These are phyloP conservation scores for Spathaspora passalidarum DNA, from an alignment of 805 yeast species.

Conservation along the genomic window DNA sequence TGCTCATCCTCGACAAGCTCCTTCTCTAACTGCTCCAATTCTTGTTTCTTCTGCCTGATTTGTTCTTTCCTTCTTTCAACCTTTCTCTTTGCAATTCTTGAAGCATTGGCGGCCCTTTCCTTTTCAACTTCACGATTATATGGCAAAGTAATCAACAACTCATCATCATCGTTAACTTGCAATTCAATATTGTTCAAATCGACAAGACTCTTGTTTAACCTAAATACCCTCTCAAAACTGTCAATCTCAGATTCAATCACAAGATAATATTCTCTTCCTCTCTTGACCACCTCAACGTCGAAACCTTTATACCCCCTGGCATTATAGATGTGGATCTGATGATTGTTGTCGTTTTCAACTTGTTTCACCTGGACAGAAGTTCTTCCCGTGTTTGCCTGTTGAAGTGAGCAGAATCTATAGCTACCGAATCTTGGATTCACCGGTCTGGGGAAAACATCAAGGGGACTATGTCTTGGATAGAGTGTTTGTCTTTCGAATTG, in stretches of 20 bases:
- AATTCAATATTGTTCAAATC: not conserved
- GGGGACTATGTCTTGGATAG: not conserved
- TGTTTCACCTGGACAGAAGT: not conserved
- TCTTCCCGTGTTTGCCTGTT: not conserved
- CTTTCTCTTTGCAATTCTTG: not conserved
- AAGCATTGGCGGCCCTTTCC: not conserved
- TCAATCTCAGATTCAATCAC: not conserved
- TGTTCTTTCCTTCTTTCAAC: not conserved
- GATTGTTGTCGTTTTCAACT: not conserved
- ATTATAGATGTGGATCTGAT: conserved; percentile 1
- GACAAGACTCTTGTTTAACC: not conserved
- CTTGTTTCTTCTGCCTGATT: not conserved
- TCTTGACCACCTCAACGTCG: conserved; percentile 1
- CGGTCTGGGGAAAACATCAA: not conserved
- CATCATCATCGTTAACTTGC: not conserved
- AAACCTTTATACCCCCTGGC: conserved; percentile 3
- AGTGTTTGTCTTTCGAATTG: conserved; percentile 1
- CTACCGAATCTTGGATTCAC: not conserved
- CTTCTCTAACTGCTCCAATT: not conserved
- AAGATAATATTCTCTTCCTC: not conserved
- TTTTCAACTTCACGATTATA: not conserved
- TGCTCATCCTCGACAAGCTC: not conserved
- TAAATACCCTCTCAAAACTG: conserved; percentile 1
- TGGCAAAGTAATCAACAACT: not conserved
- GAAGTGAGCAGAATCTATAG: not conserved